Evolutionary conservation across 495 filamentous ascomycete species (phyloP), one percentile per base, ranked within the genome.

Genomic region (Aspergillus funiculosus): DNA sequence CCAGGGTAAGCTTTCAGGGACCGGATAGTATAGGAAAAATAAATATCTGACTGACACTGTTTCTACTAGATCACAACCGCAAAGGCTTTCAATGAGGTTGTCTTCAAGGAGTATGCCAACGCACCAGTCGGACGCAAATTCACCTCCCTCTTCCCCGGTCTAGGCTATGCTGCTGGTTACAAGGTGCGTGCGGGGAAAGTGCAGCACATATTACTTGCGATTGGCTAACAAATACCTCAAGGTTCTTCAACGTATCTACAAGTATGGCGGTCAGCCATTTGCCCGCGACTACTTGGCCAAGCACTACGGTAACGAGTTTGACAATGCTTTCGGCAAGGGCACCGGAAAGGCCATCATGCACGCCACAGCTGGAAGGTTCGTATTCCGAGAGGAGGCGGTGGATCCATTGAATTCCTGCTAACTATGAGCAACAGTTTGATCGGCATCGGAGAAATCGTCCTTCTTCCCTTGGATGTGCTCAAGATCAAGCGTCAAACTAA

Each of bases 401-500:
- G n/a, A n/a, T n/a, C n/a, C n/a, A n/a, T n/a, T 41, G n/a, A 41
- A 30, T 31, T 35, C 20, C 6, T 43, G 27, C 40, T 59, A 25
- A 66, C 46, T 1, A n/a, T 52, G 20, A 6, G 15, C 50, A n/a
- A n/a, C n/a, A 91, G 86, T 73, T 54, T 99, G 51, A 94, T 97
- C 58, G 92, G 92, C 60, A 91, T 97, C 53, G 94, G 92, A 55
- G 92, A 99, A 73, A 92, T 99, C 52, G 76, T 99, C 48, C 75
- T 99, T 3, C 78, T 99, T 17, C 92, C 92, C 30, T 78, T 99
- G 24, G 92, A 99, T 56, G 92, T 99, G 9, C 75, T 99, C 18
- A 99, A 99, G 78, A 99, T 99, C 75, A 97, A 97, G 77, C 85
- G 92, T 54, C 92, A 99, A 71, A 99, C 92, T 27, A 99, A 99